phyloP scores from a whole-genome alignment of 306 rosid species.

The Oemleria cerasiformis region DNA sequence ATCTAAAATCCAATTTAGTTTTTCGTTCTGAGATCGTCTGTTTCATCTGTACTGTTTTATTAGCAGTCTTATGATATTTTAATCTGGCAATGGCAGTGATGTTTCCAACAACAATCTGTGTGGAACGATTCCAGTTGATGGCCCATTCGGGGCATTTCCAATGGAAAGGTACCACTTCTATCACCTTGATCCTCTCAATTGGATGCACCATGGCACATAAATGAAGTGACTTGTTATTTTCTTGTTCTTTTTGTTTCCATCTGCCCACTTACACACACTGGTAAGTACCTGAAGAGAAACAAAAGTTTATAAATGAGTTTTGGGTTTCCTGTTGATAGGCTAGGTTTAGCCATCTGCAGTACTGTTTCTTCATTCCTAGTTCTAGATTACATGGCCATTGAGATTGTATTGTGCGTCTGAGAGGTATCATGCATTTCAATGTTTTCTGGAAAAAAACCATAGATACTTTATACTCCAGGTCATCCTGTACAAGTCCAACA shows the following conservation, averaged over 20 bases:
- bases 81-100: slow-evolving; percentile 69
- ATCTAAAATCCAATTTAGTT: not conserved
- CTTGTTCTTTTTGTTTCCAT: not conserved
- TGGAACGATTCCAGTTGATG: slow-evolving; percentile 93
- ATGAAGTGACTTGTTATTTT: not conserved
- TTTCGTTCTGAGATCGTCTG: slow-evolving; percentile 1
- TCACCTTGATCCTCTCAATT: not conserved
- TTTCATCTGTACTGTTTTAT: slow-evolving; percentile 9
- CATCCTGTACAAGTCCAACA: not conserved
- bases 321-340: not conserved
- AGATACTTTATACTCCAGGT: not conserved
- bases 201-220: not conserved
- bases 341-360: slow-evolving; percentile 1
- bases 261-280: not conserved
- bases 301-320: not conserved
- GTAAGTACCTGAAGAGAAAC: slow-evolving; percentile 11
- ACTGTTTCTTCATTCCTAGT: not conserved
- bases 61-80: slow-evolving; percentile 6
- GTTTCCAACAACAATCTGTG: slow-evolving; percentile 85
- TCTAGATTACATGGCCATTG: not conserved
- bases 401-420: not conserved
- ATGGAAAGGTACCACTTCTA: slow-evolving; percentile 55
- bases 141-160: slow-evolving; percentile 79
- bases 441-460: not conserved
- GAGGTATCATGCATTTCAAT: not conserved